Conservation (phyloP, 495 filamentous ascomycete species). For the Amorphotheca resinae region DNA sequence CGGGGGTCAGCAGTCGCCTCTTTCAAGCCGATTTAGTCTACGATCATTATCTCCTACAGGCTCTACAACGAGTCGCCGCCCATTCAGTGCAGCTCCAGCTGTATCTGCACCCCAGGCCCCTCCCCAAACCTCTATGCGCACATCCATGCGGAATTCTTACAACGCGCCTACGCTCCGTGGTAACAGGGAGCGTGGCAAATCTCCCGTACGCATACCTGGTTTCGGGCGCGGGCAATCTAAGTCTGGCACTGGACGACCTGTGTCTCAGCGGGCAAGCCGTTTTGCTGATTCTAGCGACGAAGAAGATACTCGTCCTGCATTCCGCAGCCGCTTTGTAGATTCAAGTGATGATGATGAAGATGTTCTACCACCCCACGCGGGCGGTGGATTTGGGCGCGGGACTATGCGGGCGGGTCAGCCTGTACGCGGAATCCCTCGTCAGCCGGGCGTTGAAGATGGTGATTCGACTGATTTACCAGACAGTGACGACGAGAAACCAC, state of each 20-base stretch:
- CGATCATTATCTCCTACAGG: constrained; percentile 31
- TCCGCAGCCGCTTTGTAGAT: constrained; percentile 66
- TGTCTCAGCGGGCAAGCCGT: constrained; percentile 28
- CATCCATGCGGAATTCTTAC: constrained; percentile 18
- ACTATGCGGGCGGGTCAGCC: constrained; percentile 24
- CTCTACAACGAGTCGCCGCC: constrained; percentile 10
- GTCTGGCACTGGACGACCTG: too few relatives aligned
- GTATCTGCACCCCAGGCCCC: too few relatives aligned
- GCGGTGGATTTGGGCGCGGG: not conserved
- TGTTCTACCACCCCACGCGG: constrained; percentile 10
- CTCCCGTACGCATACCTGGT: constrained; percentile 29
- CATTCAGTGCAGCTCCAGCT: constrained; percentile 3
- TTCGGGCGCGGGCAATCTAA: constrained; percentile 25
- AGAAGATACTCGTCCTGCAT: constrained; percentile 34
- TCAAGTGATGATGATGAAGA: constrained; percentile 55
- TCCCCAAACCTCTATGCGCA: not conserved
- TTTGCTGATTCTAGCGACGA: constrained; percentile 69
- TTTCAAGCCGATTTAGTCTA: constrained; percentile 29
- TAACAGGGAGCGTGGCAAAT: too few relatives aligned
- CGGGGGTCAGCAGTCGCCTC: constrained; percentile 10
- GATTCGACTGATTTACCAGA: constrained; percentile 63
- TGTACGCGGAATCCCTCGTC: constrained; percentile 53
- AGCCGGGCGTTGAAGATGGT: constrained; percentile 36
- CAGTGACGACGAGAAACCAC: constrained; percentile 27
- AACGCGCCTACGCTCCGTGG: not conserved